These are phyloP conservation scores for Phytophthora pluvialis DNA, from an alignment of 352 stramenopile species.

Conservation along the genomic window DNA sequence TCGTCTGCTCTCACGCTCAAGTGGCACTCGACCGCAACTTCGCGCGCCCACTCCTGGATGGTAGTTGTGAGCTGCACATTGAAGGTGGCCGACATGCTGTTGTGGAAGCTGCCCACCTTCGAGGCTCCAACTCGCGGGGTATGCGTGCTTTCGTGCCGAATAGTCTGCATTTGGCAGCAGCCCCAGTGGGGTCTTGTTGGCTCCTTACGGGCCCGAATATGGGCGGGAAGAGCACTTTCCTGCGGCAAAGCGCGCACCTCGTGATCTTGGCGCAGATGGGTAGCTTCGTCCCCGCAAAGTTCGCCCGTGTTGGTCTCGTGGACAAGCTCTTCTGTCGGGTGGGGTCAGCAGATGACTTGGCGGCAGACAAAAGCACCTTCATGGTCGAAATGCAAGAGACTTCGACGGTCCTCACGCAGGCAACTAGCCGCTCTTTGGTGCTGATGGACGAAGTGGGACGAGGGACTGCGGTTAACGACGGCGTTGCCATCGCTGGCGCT, in stretches of 20 bases:
- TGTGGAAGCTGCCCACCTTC: conserved; percentile 66
- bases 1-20: conserved; percentile 71
- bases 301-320: conserved; percentile 71
- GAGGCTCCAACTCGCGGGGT: conserved; percentile 52
- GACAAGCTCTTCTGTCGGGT: conserved; percentile 88
- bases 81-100: conserved; percentile 71
- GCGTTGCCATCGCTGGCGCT: conserved; percentile 78
- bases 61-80: conserved; percentile 65
- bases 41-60: conserved; percentile 60
- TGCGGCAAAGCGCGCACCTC: conserved; percentile 80
- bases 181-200: conserved; percentile 55
- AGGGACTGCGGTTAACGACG: conserved; percentile 81
- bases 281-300: conserved; percentile 79
- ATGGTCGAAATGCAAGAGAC: conserved; percentile 92
- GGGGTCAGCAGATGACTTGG: conserved; percentile 82
- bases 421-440: conserved; percentile 81
- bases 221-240: conserved; percentile 88
- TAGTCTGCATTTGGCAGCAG: conserved; percentile 57
- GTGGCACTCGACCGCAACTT: conserved; percentile 71
- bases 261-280: conserved; percentile 85
- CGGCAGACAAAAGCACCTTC: conserved; percentile 84
- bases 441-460: conserved; percentile 90
- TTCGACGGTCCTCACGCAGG: conserved; percentile 72
- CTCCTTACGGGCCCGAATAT: conserved; percentile 90
- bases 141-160: conserved; percentile 79